A percentile compares a stretch with the other conserved stretches of the same genome.
These are phyloP conservation scores for Stephania cephalantha DNA, from an alignment of 164 flowering plant genomes.

Conservation along the genomic window DNA sequence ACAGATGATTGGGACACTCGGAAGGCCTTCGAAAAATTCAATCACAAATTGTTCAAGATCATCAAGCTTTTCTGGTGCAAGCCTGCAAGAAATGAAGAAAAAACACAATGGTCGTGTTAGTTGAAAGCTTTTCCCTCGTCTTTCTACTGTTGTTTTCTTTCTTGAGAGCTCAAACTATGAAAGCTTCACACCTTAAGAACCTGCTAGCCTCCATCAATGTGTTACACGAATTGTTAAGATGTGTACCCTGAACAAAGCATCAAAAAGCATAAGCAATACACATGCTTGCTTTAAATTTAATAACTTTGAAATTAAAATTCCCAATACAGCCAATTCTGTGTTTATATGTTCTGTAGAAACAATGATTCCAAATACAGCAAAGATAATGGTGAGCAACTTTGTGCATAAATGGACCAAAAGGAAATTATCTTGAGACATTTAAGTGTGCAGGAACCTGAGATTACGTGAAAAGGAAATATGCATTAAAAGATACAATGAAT, in stretches of 20 bases:
- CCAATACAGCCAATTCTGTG: background rate
- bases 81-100: slow-evolving; percentile 35
- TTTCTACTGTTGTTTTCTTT: background rate
- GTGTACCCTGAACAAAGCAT: slow-evolving; percentile 29
- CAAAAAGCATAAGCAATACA: background rate
- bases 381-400: background rate
- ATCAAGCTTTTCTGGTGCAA: slow-evolving; percentile 50
- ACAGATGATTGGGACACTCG: slow-evolving; percentile 54
- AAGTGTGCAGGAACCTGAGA: background rate
- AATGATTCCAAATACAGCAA: background rate
- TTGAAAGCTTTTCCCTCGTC: slow-evolving; percentile 3
- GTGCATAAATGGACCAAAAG: background rate
- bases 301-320: background rate
- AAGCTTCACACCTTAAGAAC: slow-evolving; percentile 34
- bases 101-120: background rate
- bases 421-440: background rate
- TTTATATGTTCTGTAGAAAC: background rate
- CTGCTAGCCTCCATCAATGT: slow-evolving; percentile 19
- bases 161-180: background rate
- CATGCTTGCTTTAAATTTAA: background rate
- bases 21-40: slow-evolving; percentile 55
- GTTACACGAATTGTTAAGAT: slow-evolving; percentile 18
- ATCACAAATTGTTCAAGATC: slow-evolving; percentile 48
- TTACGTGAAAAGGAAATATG: background rate
- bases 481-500: background rate